A percentile compares a stretch with the other conserved stretches of the same genome.
phyloP scores from a whole-genome alignment of 306 rosid genomes.

The Quercus aquifolioides region DNA sequence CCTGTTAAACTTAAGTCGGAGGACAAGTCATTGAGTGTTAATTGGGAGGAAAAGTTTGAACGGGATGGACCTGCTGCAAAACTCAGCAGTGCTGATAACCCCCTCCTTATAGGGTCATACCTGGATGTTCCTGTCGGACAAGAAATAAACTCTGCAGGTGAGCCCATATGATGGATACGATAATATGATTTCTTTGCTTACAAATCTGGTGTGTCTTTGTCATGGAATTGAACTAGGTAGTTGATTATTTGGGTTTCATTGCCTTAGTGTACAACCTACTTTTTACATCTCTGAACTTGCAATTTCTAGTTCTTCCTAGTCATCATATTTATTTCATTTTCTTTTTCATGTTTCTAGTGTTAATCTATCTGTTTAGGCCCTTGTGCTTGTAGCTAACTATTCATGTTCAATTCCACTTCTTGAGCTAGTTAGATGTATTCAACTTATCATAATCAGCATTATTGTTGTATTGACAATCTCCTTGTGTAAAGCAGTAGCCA shows the following conservation, averaged over 20 bases:
- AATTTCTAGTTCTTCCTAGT: neutral
- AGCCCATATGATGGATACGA: constrained; percentile 23
- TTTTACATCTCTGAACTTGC: constrained; percentile 11
- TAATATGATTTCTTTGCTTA: constrained; percentile 6
- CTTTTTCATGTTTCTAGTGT: constrained; percentile 13
- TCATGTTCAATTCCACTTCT: neutral
- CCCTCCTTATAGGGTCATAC: constrained; percentile 71
- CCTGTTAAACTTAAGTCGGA: constrained; percentile 91
- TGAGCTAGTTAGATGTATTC: neutral
- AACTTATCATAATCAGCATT: neutral
- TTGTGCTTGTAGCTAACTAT: neutral
- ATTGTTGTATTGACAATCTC: neutral
- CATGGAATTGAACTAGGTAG: constrained; percentile 8
- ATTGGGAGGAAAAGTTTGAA: constrained; percentile 85
- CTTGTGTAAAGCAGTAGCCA: neutral
- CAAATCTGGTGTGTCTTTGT: neutral
- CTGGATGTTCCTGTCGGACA: constrained; percentile 92
- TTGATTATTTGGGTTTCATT: neutral
- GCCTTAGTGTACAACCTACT: constrained; percentile 5
- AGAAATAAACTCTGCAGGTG: constrained; percentile 82
- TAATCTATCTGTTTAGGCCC: neutral
- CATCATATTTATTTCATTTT: neutral
- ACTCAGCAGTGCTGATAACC: constrained; percentile 47
- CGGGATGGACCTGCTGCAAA: constrained; percentile 51
- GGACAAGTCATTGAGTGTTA: constrained; percentile 62